Conservation (phyloP, 163 green algal genomes). For the Chlamydomonas reinhardtii region DNA sequence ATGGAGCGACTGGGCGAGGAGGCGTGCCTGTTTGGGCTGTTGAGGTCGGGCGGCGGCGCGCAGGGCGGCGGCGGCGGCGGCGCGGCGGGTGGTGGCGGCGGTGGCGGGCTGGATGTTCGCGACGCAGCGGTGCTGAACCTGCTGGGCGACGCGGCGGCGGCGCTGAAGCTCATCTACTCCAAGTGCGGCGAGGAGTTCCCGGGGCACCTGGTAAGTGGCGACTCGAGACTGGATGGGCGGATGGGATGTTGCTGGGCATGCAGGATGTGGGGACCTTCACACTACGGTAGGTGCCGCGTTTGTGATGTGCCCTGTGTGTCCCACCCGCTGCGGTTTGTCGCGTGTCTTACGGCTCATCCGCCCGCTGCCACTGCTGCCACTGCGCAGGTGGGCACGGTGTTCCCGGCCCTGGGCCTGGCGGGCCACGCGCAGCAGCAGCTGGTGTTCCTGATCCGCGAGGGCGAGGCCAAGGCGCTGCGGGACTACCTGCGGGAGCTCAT, state of each 20-base stretch:
- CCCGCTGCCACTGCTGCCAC: too few relatives aligned
- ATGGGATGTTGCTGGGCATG: not conserved
- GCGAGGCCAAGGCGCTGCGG: constrained; percentile 64
- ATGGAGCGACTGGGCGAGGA: constrained; percentile 77
- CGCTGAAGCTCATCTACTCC: constrained; percentile 73
- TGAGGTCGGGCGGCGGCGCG: constrained; percentile 65
- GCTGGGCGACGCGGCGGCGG: constrained; percentile 75
- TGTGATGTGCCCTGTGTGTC: too few relatives aligned
- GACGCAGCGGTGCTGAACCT: constrained; percentile 84
- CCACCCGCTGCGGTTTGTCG: too few relatives aligned
- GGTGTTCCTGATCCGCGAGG: constrained; percentile 58
- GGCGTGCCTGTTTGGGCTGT: constrained; percentile 73
- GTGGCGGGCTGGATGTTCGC: constrained; percentile 60
- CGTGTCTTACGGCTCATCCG: too few relatives aligned
- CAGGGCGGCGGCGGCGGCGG: constrained; percentile 43
- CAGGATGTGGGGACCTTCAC: too few relatives aligned
- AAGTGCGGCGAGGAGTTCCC: constrained; percentile 75
- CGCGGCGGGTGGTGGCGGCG: constrained; percentile 38
- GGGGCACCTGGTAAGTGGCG: constrained; percentile 57
- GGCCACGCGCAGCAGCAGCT: constrained; percentile 62
- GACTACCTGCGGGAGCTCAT: constrained; percentile 60
- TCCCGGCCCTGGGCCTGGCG: constrained; percentile 56
- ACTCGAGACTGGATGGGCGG: too few relatives aligned
- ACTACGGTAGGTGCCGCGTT: too few relatives aligned
- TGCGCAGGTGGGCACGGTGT: constrained; percentile 26